Evolutionary conservation across 2,329 filamentous ascomycete species (phyloP), one percentile per base, ranked within the genome.

Genomic region (Chrysoporthe puriensis): DNA sequence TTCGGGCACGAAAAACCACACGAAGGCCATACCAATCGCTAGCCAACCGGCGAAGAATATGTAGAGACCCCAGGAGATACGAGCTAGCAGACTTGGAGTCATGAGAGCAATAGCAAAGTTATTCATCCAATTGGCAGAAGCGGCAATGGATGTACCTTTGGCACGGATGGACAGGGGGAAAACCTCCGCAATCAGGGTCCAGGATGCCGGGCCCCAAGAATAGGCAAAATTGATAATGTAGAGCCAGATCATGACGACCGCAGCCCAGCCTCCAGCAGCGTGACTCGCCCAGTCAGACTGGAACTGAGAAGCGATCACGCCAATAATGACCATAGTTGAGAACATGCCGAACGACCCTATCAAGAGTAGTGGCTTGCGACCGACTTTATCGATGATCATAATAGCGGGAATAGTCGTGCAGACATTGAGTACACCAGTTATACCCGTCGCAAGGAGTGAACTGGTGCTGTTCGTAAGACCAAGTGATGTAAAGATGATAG

Each of bases 11-110:
- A 82, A 84, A 74, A 87, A 83, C 77, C 79, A 86, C 2, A 84
- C 85, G 82, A 84, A 88, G 4, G 80, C 70, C 8, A 85, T 81
- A 34, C 86, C 86, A 4, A 88, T 68, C 2, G 84, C 66, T 0
- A 86, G 88, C 8, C 88, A 79, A 6, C 77, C 81, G 1, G 80
- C 78, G 76, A 89, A 90, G 77, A 87, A 86, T 77, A 85, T 82
- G 80, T 88, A 89, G 0, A 86, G 88, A 0, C 87, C 87, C 80
- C 80, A 84, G 2, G 76, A 78, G 50, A 84, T 83, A 68, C 14
- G 14, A 2, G 57, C 57, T 18, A 69, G 48, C 56, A 69, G 52
- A 13, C 34, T 48, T 4, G 68, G 65, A 8, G 66, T 66, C 76
- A 32, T 74, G 66, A 78, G 73, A 6, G 74, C 76, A 40, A 80